Conservation (phyloP, 2,329 filamentous ascomycete genomes). For the Penicillium hordei region DNA sequence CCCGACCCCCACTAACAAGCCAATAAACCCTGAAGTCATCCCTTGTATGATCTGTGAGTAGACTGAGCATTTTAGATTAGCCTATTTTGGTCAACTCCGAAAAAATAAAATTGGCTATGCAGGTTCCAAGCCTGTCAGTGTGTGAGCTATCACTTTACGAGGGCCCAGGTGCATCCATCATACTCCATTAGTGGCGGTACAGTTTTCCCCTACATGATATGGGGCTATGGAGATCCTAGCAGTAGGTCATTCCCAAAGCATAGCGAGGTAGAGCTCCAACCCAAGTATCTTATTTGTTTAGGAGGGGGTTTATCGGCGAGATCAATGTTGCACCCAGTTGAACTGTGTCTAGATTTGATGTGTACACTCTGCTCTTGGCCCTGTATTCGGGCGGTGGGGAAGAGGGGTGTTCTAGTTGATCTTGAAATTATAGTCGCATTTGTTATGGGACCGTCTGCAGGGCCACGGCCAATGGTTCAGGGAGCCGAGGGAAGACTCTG, state of each 20-base stretch:
- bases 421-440: neutral
- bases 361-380: neutral
- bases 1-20: neutral
- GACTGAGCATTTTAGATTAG: neutral
- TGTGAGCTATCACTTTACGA: conserved; percentile 8
- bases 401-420: neutral
- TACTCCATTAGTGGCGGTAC: neutral
- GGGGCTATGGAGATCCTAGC: neutral
- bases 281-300: neutral
- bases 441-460: neutral
- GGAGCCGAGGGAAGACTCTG: neutral
- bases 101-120: neutral
- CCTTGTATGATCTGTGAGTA: conserved; percentile 7
- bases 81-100: neutral
- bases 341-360: neutral
- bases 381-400: neutral
- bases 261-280: neutral
- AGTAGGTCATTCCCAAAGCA: neutral
- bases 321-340: too few species aligned
- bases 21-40: neutral
- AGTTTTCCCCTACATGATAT: neutral
- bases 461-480: neutral
- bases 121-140: neutral
- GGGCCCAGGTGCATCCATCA: neutral
- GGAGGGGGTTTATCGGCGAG: neutral